phyloP scores from a whole-genome alignment of 345 rosid genomes.

The Reutealis trisperma region DNA sequence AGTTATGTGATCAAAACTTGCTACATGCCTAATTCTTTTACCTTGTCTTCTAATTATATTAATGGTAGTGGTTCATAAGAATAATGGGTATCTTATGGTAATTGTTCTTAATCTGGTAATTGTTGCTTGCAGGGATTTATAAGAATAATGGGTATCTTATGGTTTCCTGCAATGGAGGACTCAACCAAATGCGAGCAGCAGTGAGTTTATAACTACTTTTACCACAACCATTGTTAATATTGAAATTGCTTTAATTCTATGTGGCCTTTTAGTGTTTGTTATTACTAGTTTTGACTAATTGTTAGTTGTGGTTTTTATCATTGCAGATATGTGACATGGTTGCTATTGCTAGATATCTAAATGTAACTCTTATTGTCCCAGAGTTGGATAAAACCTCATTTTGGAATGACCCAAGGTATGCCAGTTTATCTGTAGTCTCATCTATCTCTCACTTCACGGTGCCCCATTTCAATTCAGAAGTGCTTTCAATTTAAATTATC shows the following conservation, averaged over 20 bases:
- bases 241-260: not conserved
- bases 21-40: not conserved
- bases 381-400: conserved; percentile 94
- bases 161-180: conserved; percentile 99
- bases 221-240: conserved; percentile 4
- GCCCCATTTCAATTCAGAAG: conserved; percentile 6
- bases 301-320: conserved; percentile 21
- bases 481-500: conserved; percentile 9
- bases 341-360: conserved; percentile 76
- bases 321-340: conserved; percentile 98
- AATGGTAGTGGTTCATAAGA: not conserved
- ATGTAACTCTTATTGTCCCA: conserved; percentile 92
- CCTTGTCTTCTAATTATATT: not conserved
- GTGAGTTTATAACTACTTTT: conserved; percentile 46
- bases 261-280: not conserved
- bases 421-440: not conserved
- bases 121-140: conserved; percentile 62
- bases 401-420: conserved; percentile 93
- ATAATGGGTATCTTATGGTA: no score
- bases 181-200: conserved; percentile 98
- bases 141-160: conserved; percentile 88
- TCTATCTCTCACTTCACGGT: not conserved
- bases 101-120: not conserved
- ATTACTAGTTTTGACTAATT: not conserved
- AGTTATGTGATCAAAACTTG: not conserved